phyloP scores from a whole-genome alignment of 306 rosid genomes.

The Ammopiptanthus mongolicus region DNA sequence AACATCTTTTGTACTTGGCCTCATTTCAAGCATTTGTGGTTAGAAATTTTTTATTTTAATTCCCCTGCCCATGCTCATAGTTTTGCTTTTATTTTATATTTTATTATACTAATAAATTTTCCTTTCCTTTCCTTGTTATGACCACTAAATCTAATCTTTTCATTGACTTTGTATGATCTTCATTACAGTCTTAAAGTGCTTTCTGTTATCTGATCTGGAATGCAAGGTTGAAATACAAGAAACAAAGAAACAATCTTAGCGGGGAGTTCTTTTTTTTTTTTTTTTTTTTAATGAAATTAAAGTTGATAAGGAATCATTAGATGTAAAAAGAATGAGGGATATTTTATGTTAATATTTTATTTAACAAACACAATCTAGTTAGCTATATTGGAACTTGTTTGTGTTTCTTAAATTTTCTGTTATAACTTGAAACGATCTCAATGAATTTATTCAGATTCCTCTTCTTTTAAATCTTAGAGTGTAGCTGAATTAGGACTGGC shows the following conservation, averaged over 20 bases:
- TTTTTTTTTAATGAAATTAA: slow-evolving; percentile 10
- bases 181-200: slow-evolving; percentile 8
- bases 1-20: neutral
- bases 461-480: neutral
- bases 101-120: neutral
- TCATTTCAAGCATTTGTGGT: slow-evolving; percentile 9
- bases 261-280: slow-evolving; percentile 14
- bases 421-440: neutral
- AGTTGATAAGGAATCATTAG: slow-evolving; percentile 19
- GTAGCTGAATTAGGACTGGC: slow-evolving; percentile 5
- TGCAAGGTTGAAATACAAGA: slow-evolving; percentile 7
- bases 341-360: slow-evolving; percentile 11
- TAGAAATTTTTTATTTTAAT: neutral
- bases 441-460: slow-evolving; percentile 6
- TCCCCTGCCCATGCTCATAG: neutral
- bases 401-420: neutral
- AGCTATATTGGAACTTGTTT: neutral
- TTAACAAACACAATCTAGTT: slow-evolving; percentile 1
- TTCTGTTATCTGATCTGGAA: slow-evolving; percentile 13
- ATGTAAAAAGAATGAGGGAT: neutral
- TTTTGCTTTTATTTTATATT: neutral
- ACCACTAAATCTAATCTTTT: neutral
- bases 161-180: slow-evolving; percentile 8
- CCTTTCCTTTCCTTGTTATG: neutral
- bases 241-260: slow-evolving; percentile 1